These are phyloP conservation scores for Fraxinus americana DNA, from an alignment of 257 asterid species.

Conservation along the genomic window DNA sequence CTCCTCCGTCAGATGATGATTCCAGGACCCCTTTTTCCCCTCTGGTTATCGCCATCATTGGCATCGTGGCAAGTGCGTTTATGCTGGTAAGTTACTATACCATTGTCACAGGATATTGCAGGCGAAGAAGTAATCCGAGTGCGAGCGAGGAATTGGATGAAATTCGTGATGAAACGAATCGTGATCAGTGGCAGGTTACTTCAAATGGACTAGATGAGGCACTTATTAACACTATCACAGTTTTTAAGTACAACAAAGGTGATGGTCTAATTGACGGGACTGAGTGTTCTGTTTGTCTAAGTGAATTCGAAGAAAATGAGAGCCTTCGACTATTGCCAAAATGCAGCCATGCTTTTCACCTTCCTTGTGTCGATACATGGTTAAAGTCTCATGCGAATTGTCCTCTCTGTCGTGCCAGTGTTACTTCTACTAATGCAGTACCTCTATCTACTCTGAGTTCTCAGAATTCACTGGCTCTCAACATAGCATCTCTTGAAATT, in stretches of 20 bases:
- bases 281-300: constrained; percentile 80
- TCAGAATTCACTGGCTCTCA: constrained; percentile 24
- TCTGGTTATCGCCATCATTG: constrained; percentile 66
- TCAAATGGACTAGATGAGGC: constrained; percentile 62
- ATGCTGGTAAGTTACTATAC: constrained; percentile 72
- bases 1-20: constrained; percentile 25
- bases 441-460: constrained; percentile 22
- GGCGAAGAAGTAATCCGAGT: constrained; percentile 29
- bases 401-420: constrained; percentile 73
- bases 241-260: constrained; percentile 60
- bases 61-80: constrained; percentile 61
- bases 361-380: constrained; percentile 84
- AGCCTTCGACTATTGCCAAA: constrained; percentile 70
- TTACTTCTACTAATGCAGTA: constrained; percentile 25
- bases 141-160: constrained; percentile 24
- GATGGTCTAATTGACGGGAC: constrained; percentile 73
- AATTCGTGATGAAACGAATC: constrained; percentile 32
- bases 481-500: constrained; percentile 40
- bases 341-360: constrained; percentile 89
- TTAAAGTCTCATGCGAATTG: constrained; percentile 74
- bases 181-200: constrained; percentile 44
- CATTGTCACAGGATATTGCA: constrained; percentile 63
- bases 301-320: constrained; percentile 74
- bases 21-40: constrained; percentile 18
- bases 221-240: constrained; percentile 57